Conservation (phyloP, 495 filamentous ascomycete genomes). For the Platismatia glauca region DNA sequence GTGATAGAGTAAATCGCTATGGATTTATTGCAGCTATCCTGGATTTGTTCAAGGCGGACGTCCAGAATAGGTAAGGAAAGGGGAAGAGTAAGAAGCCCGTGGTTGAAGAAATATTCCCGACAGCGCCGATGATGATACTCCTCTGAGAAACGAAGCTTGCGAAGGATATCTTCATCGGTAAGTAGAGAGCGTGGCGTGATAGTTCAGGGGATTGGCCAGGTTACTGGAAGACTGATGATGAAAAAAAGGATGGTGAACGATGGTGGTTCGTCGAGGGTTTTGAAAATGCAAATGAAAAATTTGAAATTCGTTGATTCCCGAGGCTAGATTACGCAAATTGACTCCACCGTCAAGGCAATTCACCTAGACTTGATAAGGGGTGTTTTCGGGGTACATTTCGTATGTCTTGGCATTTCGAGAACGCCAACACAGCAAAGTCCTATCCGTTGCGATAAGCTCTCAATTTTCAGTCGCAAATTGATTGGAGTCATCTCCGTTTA, state of each 20-base stretch:
- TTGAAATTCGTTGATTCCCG: too few relatives aligned
- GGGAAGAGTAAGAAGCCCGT: conserved; percentile 6
- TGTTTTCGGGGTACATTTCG: too few relatives aligned
- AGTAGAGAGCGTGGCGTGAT: conserved; percentile 1
- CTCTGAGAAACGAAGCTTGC: conserved; percentile 9
- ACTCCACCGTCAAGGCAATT: too few relatives aligned
- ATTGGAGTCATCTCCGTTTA: background rate
- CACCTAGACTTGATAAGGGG: too few relatives aligned
- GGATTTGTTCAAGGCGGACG: conserved; percentile 1
- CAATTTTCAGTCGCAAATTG: too few relatives aligned
- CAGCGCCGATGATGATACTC: conserved; percentile 12
- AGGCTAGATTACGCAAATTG: too few relatives aligned
- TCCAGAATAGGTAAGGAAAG: conserved; percentile 1
- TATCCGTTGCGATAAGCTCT: too few relatives aligned
- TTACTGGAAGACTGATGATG: background rate
- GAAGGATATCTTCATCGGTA: conserved; percentile 4
- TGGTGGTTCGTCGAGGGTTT: background rate
- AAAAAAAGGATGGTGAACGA: background rate
- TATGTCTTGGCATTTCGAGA: background rate
- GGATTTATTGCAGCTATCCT: conserved; percentile 8
- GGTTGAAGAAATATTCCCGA: conserved; percentile 13
- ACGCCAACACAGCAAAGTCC: background rate
- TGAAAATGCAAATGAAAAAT: background rate
- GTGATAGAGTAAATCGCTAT: conserved; percentile 2
- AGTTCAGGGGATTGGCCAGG: background rate